Percentiles rank a stretch among this genome's conserved stretches.
Evolutionary conservation across 331 rosid species (phyloP).

Genomic region (Quercus lobata): DNA sequence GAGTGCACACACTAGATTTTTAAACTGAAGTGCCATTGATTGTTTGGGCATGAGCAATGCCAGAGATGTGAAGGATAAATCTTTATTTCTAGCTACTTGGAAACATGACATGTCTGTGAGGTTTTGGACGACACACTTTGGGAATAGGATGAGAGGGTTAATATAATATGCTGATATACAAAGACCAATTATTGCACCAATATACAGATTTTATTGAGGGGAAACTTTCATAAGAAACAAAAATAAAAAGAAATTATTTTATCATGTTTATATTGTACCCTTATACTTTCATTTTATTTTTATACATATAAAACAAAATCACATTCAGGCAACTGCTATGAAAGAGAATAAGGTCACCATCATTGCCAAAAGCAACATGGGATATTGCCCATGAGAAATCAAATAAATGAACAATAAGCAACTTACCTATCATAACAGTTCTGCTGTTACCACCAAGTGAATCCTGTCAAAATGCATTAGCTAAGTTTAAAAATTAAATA

Average conservation of each 20-base stretch:
- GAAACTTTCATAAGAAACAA: neutral
- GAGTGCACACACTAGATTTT: neutral
- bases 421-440: conserved; percentile 96
- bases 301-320: neutral
- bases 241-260: neutral
- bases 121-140: neutral
- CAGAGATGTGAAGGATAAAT: neutral
- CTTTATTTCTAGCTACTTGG: neutral
- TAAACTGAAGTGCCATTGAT: neutral
- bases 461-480: conserved; percentile 66
- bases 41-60: neutral
- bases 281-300: neutral
- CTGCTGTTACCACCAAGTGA: conserved; percentile 99
- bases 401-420: neutral
- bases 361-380: conserved; percentile 3
- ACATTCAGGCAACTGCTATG: neutral
- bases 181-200: neutral
- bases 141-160: neutral
- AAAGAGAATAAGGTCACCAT: neutral
- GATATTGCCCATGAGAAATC: neutral
- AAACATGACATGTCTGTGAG: neutral
- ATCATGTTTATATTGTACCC: neutral
- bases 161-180: neutral
- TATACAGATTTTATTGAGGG: neutral
- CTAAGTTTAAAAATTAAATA: conserved; percentile 9